Base-by-base conservation (phyloP, 2,329 filamentous ascomycete genomes). In the Xylariaceae sp. region DNA sequence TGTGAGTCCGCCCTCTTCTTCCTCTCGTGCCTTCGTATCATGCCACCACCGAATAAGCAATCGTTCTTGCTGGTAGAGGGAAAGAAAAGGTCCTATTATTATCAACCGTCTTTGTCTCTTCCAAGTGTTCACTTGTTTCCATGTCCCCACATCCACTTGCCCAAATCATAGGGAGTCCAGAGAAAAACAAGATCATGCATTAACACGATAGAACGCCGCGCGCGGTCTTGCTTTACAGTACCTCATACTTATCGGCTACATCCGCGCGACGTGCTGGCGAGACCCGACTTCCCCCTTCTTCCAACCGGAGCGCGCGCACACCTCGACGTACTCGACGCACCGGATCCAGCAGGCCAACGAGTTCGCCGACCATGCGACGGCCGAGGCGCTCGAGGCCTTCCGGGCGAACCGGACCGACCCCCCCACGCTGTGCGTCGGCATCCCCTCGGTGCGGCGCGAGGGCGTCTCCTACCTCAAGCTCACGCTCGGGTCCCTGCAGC, bases 201-300 rank as follows among this genome's bases (percentile, higher is more conserved):
- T n/a, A n/a, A n/a, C n/a, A n/a, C n/a, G n/a, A n/a, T n/a, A n/a
- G n/a, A n/a, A n/a, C n/a, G n/a, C n/a, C n/a, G n/a, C n/a, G n/a
- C n/a, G n/a, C n/a, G n/a, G n/a, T n/a, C n/a, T n/a, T 24, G 21
- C 6, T 7, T 24, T 24, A 24, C 21, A 53, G 50, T 53, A 51
- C 18, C 13, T 28, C 31, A 34, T 32, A 2, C 45, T 53, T 8
- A 37, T 48, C 43, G 40, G 34, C 17, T 44, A 46, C 31, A 16
- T 47, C 19, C 48, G 49, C 14, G 48, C 38, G n/a, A 18, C 32
- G 28, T 51, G 50, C 19, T 51, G 43, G 47, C 48, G 27, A 40
- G 50, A 53, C 39, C 50, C 50, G 16, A 53, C 50, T 17, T 53
- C 49, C 31, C 40, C 31, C 8, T 51, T 53, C 30, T 53, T 51